Evolutionary conservation across 495 filamentous ascomycete genomes (phyloP).

Genomic region (Paragyromitra xinjiangensis): DNA sequence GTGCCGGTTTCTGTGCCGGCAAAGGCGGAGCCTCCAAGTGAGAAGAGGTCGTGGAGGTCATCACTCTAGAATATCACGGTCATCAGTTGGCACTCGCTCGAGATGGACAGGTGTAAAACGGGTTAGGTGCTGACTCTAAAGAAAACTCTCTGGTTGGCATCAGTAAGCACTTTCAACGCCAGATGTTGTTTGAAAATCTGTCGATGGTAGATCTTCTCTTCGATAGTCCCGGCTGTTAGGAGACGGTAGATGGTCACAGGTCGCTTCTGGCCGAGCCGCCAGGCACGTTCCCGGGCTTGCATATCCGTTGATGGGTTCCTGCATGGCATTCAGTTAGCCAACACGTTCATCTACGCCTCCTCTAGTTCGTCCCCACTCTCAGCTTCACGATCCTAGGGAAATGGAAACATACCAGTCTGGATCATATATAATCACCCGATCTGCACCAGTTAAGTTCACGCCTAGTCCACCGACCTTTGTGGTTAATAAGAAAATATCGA

Average conservation of each 20-base stretch:
- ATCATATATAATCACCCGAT: conserved; percentile 96
- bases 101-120: neutral
- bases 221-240: conserved; percentile 96
- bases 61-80: conserved; percentile 61
- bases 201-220: conserved; percentile 98
- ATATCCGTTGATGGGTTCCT: conserved; percentile 51
- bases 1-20: conserved; percentile 80
- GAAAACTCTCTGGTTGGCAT: conserved; percentile 85
- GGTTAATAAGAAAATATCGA: conserved; percentile 90
- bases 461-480: conserved; percentile 95
- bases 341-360: neutral
- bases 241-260: conserved; percentile 93
- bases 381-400: neutral
- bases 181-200: conserved; percentile 98
- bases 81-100: conserved; percentile 12
- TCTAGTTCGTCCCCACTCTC: conserved; percentile 66
- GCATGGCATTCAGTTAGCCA: conserved; percentile 6
- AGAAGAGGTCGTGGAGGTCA: conserved; percentile 91
- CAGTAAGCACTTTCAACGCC: conserved; percentile 90
- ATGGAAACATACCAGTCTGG: conserved; percentile 88
- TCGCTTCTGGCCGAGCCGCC: conserved; percentile 92
- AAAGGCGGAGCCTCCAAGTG: conserved; percentile 73
- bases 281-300: conserved; percentile 91
- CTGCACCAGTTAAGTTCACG: conserved; percentile 91
- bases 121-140: conserved; percentile 66